Evolutionary conservation across 2,329 filamentous ascomycete genomes (phyloP).

Genomic region (Phaeosphaeriaceae sp.): DNA sequence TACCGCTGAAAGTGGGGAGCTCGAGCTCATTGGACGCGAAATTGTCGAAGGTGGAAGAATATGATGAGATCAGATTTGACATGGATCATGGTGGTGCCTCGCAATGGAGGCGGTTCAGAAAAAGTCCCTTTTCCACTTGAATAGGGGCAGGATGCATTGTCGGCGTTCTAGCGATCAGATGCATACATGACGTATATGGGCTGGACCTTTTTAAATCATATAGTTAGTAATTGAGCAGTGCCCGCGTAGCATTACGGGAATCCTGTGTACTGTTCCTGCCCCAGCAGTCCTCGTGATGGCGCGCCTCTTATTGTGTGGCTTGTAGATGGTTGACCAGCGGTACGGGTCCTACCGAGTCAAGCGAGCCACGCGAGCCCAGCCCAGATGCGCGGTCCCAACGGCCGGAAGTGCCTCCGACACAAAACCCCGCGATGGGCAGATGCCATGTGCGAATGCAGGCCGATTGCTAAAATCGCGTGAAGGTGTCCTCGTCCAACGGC

Average conservation of each 20-base stretch:
- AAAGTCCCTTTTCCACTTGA: too few relatives aligned
- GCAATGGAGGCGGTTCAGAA: too few relatives aligned
- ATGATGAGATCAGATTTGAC: slow-evolving; percentile 1
- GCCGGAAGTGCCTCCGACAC: neutral
- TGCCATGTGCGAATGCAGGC: neutral
- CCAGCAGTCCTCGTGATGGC: too few relatives aligned
- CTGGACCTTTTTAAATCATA: neutral
- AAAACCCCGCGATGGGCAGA: too few relatives aligned
- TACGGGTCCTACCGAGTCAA: neutral
- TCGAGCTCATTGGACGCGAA: slow-evolving; percentile 70
- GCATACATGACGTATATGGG: neutral
- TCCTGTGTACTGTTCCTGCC: neutral
- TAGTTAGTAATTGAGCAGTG: neutral
- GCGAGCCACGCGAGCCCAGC: too few relatives aligned
- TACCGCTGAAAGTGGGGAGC: slow-evolving; percentile 69
- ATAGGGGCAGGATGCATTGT: neutral
- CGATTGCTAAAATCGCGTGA: too few relatives aligned
- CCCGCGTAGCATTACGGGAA: neutral
- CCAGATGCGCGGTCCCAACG: neutral
- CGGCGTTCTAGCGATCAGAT: slow-evolving; percentile 3
- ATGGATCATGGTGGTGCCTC: neutral
- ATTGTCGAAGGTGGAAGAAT: slow-evolving; percentile 64
- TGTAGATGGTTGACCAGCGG: too few relatives aligned
- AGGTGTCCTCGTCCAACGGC: too few relatives aligned
- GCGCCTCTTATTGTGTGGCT: too few relatives aligned